phyloP scores from a whole-genome alignment of 306 rosid species.

The Corylus heterophylla region DNA sequence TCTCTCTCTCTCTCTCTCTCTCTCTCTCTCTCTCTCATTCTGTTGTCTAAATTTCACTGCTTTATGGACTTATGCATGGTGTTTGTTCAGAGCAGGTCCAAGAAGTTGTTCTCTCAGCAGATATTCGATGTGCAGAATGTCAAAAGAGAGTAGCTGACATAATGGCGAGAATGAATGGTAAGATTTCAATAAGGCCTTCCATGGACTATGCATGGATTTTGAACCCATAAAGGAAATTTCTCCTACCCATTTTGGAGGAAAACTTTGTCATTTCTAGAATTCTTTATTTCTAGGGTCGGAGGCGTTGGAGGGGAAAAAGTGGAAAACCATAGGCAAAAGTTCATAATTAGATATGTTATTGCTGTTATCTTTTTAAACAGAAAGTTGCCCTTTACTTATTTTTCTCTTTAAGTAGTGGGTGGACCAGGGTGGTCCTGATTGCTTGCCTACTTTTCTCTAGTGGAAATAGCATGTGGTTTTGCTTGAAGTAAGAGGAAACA shows the following conservation, averaged over 20 bases:
- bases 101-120: conserved; percentile 72
- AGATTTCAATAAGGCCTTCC: not conserved
- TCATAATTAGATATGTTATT: not conserved
- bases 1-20: not conserved
- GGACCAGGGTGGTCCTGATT: conserved; percentile 21
- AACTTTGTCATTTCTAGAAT: no score
- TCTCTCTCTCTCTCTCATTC: not conserved
- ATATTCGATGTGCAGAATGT: conserved; percentile 58
- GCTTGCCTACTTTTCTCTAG: conserved; percentile 14
- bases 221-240: no score
- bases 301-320: no score
- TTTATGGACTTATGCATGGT: conserved; percentile 3
- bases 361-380: not conserved
- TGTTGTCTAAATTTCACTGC: not conserved
- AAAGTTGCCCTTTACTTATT: not conserved
- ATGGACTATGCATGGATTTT: no score
- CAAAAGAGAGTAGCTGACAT: conserved; percentile 68
- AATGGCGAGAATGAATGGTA: conserved; percentile 65
- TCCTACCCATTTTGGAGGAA: no score
- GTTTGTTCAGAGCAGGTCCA: conserved; percentile 53
- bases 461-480: conserved; percentile 22
- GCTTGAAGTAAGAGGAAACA: not conserved
- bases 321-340: not conserved
- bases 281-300: not conserved
- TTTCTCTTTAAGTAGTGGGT: not conserved